Base-by-base conservation (phyloP, 2,329 filamentous ascomycete genomes). In the Cytospora schulzeri region DNA sequence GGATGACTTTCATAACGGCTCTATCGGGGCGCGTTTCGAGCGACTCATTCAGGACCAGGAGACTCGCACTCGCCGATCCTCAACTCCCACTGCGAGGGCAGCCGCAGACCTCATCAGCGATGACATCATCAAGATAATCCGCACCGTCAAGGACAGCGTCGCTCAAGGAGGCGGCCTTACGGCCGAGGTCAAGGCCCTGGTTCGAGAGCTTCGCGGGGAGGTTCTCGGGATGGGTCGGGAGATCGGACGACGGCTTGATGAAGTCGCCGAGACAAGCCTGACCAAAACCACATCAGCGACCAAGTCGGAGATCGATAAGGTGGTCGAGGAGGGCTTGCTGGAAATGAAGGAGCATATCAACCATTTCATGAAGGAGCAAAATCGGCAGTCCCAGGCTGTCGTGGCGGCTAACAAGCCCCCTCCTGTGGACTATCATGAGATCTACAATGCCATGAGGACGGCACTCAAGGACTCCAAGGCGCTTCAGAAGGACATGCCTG, bases 181-280 rank as follows among this genome's bases (percentile, higher is more conserved):
- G 1, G 92, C 92, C 62, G 92, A 96, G 74, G 92, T 97, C 68
- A 98, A 98, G 77, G 89, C 92, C 4, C 83, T 97, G 11, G 91
- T 97, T 11, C 89, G 93, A 28, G 93, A 97, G 72, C 83, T 98
- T 41, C 89, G 94, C 26, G 93, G 93, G 3, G 94, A 98, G 74
- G 93, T 98, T 11, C 83, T 97, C 5, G 93, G 93, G 3, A 97
- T 97, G 93, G 94, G 94, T 4, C 85, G 94, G 63, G 93, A 97
- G 69, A 87, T 98, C 56, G 93, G 91, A 50, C 89, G 92, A 63
- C 90, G 93, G 69, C 83, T 98, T n/a, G 91, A 95, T 67, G 87
- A 92, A 67, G 83, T 87, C 12, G 81, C 78, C 31, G 75, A 73
- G 54, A 78, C 83, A 58, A 72, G 76, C 17, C 75, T 79, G 29